These are phyloP conservation scores for Penicillium janthinellum DNA, from an alignment of 2,329 filamentous ascomycete genomes.

Conservation along the genomic window DNA sequence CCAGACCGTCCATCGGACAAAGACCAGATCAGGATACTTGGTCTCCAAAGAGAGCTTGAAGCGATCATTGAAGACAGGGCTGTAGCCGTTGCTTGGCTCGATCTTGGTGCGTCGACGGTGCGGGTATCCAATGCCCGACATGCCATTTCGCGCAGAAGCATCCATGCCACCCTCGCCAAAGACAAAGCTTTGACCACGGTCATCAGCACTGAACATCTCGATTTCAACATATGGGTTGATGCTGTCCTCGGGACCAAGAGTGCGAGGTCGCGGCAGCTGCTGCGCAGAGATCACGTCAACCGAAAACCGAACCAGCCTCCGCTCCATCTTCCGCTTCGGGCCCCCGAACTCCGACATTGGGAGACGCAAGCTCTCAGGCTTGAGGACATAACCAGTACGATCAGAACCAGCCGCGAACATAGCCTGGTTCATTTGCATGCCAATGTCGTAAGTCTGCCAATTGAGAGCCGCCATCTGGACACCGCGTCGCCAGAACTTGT, in stretches of 20 bases:
- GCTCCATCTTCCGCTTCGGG: conserved; percentile 64
- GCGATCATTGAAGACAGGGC: conserved; percentile 79
- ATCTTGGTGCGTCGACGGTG: conserved; percentile 79
- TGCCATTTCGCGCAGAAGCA: conserved; percentile 64
- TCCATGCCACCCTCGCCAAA: conserved; percentile 67
- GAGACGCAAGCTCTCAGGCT: conserved; percentile 77
- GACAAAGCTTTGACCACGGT: conserved; percentile 75
- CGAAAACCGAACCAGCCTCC: conserved; percentile 79
- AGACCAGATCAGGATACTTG: conserved; percentile 91
- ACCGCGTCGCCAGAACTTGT: conserved; percentile 90
- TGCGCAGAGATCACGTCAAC: conserved; percentile 93
- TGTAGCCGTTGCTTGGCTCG: conserved; percentile 87
- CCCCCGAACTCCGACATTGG: conserved; percentile 28
- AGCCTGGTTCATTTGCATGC: conserved; percentile 94
- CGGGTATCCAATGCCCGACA: conserved; percentile 69
- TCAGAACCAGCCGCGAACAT: conserved; percentile 94
- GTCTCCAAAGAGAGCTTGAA: conserved; percentile 83
- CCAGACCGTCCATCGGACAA: conserved; percentile 90
- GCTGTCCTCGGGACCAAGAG: conserved; percentile 69
- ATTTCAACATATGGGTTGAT: conserved; percentile 95
- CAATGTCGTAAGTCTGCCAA: conserved; percentile 96
- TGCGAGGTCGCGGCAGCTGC: conserved; percentile 82
- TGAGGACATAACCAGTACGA: conserved; percentile 87
- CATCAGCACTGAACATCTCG: conserved; percentile 91
- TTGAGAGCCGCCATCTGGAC: conserved; percentile 98